phyloP scores from a whole-genome alignment of 2,329 filamentous ascomycete genomes.

The Mycocentrospora acerina region DNA sequence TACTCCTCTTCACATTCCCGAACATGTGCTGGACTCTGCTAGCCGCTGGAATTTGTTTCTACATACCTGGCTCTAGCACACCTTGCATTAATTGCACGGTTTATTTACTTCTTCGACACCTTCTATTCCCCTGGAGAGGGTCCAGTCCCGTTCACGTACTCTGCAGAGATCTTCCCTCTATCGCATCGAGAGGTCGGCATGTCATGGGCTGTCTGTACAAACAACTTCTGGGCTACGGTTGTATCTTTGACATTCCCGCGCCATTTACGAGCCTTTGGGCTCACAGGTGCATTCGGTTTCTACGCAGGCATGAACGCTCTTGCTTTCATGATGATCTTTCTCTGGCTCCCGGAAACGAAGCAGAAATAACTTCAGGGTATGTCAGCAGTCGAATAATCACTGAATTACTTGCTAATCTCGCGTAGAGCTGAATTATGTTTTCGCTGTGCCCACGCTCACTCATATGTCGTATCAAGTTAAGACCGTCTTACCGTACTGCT shows the following conservation, averaged over 20 bases:
- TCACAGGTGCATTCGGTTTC: constrained; percentile 58
- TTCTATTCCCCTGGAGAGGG: constrained; percentile 44
- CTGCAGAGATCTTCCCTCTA: constrained; percentile 58
- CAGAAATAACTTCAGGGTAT: too few species aligned
- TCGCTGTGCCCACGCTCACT: constrained; percentile 43
- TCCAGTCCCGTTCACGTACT: too few species aligned
- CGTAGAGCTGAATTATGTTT: constrained; percentile 49
- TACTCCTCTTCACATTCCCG: constrained; percentile 51
- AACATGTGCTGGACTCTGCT: constrained; percentile 73
- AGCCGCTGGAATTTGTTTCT: constrained; percentile 52
- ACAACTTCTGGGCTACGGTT: constrained; percentile 54
- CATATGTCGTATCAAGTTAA: too few species aligned
- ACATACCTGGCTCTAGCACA: constrained; percentile 35
- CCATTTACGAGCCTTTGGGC: constrained; percentile 51
- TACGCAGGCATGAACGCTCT: constrained; percentile 60
- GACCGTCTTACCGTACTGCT: too few species aligned
- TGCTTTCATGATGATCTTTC: constrained; percentile 62
- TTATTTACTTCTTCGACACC: constrained; percentile 57
- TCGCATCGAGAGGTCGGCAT: constrained; percentile 57
- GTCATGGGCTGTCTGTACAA: too few species aligned
- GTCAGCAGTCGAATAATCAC: too few species aligned
- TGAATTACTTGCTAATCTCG: too few species aligned
- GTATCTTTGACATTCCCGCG: constrained; percentile 56
- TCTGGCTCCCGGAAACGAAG: constrained; percentile 46
- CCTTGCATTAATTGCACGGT: constrained; percentile 52